Evolutionary conservation across 2,329 filamentous ascomycete species (phyloP), one percentile per base, ranked within the genome.

Genomic region (Sodiomyces alkalinus): DNA sequence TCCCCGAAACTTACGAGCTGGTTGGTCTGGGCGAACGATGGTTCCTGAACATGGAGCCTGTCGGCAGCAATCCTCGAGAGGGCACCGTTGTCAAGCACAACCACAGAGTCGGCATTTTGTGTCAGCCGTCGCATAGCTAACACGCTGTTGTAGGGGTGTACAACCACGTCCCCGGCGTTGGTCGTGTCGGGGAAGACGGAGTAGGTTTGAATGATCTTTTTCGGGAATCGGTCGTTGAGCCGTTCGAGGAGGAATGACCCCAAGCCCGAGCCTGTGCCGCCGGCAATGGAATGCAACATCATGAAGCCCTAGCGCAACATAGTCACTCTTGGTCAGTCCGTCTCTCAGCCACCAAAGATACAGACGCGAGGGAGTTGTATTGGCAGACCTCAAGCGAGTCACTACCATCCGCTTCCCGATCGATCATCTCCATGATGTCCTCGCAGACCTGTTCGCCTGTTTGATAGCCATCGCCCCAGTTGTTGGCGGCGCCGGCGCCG

Each of bases 351-450:
- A n/a, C n/a, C n/a, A n/a, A n/a, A n/a, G n/a, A n/a, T n/a, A n/a
- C n/a, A n/a, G n/a, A n/a, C n/a, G n/a, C n/a, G n/a, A 7, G 19
- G 5, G 13, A 20, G 4, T 27, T 3, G 14, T 10, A 4, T 11
- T 6, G 9, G 25, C 51, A 20, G 51, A 80, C 79, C 63, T 98
- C 90, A 4, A 98, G 66, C 29, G 86, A 94, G 54, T 98, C 90
- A 50, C 87, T 96, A 18, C 92, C 92, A 53, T 98, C 90, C 11
- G 92, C 90, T 52, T 98, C 90, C 35, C 90, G 79, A 49, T 98
- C 90, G 46, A 98, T 93, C 85, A 98, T 98, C 52, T 98, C 92
- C 67, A 98, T 82, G 31, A 98, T 83, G 51, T 98, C 90, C 53
- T 98, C 90, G 43, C 87, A 83, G 13, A 98, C 83, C 24, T 68